Percentiles rank a stretch among this genome's conserved stretches.
These are phyloP conservation scores for Artemisia tridentata DNA, from an alignment of 129 eudicot species.

Conservation along the genomic window DNA sequence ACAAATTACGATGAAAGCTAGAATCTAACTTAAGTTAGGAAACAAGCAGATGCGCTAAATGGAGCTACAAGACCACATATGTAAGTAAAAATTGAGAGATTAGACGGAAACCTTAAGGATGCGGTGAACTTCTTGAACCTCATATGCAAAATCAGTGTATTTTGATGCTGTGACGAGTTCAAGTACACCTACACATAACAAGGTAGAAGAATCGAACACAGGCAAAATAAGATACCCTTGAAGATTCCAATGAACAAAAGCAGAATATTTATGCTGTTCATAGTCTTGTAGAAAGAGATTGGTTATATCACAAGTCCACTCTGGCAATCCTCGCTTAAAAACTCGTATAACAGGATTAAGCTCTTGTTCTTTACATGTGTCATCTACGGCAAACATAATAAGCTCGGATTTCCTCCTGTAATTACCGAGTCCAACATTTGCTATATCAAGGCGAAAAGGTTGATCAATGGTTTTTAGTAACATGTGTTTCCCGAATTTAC, in stretches of 20 bases:
- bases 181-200: conserved; percentile 13
- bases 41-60: not conserved
- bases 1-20: not conserved
- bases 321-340: conserved; percentile 7
- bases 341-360: conserved; percentile 4
- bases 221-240: conserved; percentile 16
- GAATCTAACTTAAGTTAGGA: not conserved
- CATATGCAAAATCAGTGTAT: conserved; percentile 6
- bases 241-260: no score
- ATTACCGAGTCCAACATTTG: not conserved
- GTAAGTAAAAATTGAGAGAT: not conserved
- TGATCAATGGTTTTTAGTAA: conserved; percentile 5
- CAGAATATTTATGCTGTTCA: no score
- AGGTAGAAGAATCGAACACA: conserved; percentile 6
- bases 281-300: not conserved
- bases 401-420: conserved; percentile 6
- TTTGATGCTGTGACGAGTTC: not conserved
- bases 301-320: conserved; percentile 11
- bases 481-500: not conserved
- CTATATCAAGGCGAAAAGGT: conserved; percentile 5
- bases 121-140: conserved; percentile 16
- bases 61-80: no score
- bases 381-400: not conserved
- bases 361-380: not conserved
- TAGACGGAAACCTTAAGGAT: not conserved